Percentiles rank a stretch among this genome's conserved stretches.
These are phyloP conservation scores for Colletotrichum scovillei DNA, from an alignment of 2,329 filamentous ascomycete genomes.

Conservation along the genomic window DNA sequence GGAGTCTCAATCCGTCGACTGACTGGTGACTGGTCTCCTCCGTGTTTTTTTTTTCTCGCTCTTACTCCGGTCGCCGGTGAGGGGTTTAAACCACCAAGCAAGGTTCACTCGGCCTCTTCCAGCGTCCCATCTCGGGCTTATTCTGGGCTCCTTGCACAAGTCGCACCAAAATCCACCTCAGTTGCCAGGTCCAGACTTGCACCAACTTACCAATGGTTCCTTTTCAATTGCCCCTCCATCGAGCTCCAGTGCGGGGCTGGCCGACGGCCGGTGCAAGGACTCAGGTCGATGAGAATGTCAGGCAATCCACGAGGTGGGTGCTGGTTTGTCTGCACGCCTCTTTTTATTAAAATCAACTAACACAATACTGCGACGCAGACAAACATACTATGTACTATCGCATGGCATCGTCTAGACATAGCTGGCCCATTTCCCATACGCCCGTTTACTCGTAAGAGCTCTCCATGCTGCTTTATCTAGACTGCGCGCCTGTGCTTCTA, in stretches of 20 bases:
- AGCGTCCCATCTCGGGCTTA: constrained; percentile 30
- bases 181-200: constrained; percentile 28
- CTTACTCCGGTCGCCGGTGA: constrained; percentile 23
- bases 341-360: neutral
- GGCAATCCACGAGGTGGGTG: neutral
- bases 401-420: neutral
- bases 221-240: constrained; percentile 20
- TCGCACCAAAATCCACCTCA: constrained; percentile 27
- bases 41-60: constrained; percentile 11
- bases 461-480: neutral
- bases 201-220: neutral
- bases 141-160: constrained; percentile 32
- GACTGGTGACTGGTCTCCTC: neutral
- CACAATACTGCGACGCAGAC: too few relatives aligned
- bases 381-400: too few relatives aligned
- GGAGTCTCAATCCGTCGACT: neutral
- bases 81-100: constrained; percentile 28
- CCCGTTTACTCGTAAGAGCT: neutral
- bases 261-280: constrained; percentile 7
- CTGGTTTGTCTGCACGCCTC: neutral
- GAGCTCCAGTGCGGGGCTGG: constrained; percentile 26
- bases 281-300: neutral
- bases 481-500: neutral
- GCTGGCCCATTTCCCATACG: neutral
- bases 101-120: constrained; percentile 26